phyloP scores from a whole-genome alignment of 495 filamentous ascomycete genomes.

The Tuber brumale region DNA sequence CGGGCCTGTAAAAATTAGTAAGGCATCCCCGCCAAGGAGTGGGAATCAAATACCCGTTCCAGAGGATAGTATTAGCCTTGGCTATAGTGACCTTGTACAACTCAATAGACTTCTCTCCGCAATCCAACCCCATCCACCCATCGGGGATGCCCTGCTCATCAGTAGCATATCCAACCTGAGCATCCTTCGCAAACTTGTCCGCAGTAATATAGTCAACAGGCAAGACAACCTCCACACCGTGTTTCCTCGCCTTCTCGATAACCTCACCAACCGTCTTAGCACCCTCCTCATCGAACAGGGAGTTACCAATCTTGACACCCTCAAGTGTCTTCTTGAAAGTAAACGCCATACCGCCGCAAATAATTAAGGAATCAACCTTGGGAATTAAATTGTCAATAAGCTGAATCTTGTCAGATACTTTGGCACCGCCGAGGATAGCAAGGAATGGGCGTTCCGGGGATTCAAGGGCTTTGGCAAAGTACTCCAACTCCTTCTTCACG shows the following conservation, averaged over 20 bases:
- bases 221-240: constrained; percentile 88
- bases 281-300: constrained; percentile 88
- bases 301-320: constrained; percentile 80
- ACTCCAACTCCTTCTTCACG: constrained; percentile 99
- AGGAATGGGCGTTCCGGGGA: constrained; percentile 91
- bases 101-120: constrained; percentile 77
- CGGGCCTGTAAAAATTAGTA: constrained; percentile 50
- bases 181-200: constrained; percentile 87
- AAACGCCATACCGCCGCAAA: constrained; percentile 98
- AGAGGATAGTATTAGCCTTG: constrained; percentile 91
- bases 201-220: constrained; percentile 93
- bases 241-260: constrained; percentile 91
- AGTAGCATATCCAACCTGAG: constrained; percentile 70
- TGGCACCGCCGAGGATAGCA: constrained; percentile 94
- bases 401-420: constrained; percentile 99
- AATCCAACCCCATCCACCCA: constrained; percentile 95
- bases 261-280: constrained; percentile 84
- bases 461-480: constrained; percentile 97
- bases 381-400: constrained; percentile 96
- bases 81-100: constrained; percentile 77
- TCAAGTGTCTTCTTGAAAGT: constrained; percentile 99
- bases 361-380: constrained; percentile 93
- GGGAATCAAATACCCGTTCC: constrained; percentile 59
- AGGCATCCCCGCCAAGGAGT: constrained; percentile 10
- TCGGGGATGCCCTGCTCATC: constrained; percentile 88